Evolutionary conservation across 495 filamentous ascomycete species (phyloP), one percentile per base, ranked within the genome.

Genomic region (Daldinia vernicosa): DNA sequence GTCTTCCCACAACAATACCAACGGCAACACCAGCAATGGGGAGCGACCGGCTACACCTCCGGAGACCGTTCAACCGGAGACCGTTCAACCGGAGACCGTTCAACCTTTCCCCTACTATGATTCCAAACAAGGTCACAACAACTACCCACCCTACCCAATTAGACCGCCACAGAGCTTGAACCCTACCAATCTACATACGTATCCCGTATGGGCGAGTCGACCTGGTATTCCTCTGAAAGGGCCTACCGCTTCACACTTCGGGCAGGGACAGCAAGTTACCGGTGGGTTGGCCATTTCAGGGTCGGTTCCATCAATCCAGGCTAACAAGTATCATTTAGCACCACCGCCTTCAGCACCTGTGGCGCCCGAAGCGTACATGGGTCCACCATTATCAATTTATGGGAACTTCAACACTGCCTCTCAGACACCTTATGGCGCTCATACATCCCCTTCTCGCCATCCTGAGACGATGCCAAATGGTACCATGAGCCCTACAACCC

Each of bases 291-390:
- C 2, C 7, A 58, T 28, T 32, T 47, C 27, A 26, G 4, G n/a
- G 11, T 27, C 37, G 1, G 8, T 35, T 22, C 15, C 15, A 19
- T 12, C n/a, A 47, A 37, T 7, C 6, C 22, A 39, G 35, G 11
- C 39, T 45, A 35, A 65, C 27, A 26, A 24, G 32, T 7, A 50
- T 50, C 8, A 15, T 51, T 50, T n/a, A 57, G 54, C 40, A 26
- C 50, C 24, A 40, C 17, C 3, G 26, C 12, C 24, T 11, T 14
- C 1, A 14, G 14, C 1, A 33, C 32, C 32, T 12, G 12, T 33
- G 32, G 33, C 33, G 3, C 33, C 33, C 12, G 2, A 2, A 27
- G 17, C 4, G 1, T 6, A 8, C 17, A 27, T 35, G 50, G 12
- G 8, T 28, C 26, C 24, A 37, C 22, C 22, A 4, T 65, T 57